A percentile compares a stretch with the other conserved stretches of the same genome.
These are phyloP conservation scores for Nannochloropsis granulata DNA, from an alignment of 108 stramenopile species.

Conservation along the genomic window DNA sequence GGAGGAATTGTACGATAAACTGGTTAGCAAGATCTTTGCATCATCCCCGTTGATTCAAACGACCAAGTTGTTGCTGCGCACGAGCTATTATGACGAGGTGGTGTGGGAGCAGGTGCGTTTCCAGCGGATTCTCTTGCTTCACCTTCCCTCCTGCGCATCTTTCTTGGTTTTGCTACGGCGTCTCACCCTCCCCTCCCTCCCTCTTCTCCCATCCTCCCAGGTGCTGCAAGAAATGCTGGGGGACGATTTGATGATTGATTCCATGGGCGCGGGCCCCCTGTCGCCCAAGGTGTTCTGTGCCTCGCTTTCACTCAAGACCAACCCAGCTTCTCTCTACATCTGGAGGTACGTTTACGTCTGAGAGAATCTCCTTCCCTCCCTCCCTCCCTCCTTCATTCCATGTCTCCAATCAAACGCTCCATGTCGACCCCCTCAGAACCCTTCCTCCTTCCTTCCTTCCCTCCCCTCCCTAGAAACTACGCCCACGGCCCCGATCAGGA, in stretches of 20 bases:
- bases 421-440: background rate
- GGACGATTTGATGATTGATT: slow-evolving; percentile 13
- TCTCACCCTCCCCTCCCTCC: background rate
- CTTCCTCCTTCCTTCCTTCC: background rate
- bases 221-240: slow-evolving; percentile 20
- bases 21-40: slow-evolving; percentile 24
- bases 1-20: slow-evolving; percentile 26
- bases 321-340: slow-evolving; percentile 11
- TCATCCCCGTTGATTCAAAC: background rate
- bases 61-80: slow-evolving; percentile 15
- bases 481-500: background rate
- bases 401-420: background rate
- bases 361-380: background rate
- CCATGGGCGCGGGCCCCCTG: slow-evolving; percentile 1
- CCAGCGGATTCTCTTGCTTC: background rate
- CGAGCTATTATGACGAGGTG: slow-evolving; percentile 5
- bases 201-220: background rate
- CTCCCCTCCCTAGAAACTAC: background rate
- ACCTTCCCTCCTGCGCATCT: background rate
- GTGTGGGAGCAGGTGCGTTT: background rate
- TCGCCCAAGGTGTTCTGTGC: slow-evolving; percentile 12
- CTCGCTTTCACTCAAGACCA: slow-evolving; percentile 33
- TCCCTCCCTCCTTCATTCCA: background rate
- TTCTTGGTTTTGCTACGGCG: background rate
- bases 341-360: background rate